Evolutionary conservation across 768 basidiomycete species (phyloP).

Genomic region (Suillus spraguei): DNA sequence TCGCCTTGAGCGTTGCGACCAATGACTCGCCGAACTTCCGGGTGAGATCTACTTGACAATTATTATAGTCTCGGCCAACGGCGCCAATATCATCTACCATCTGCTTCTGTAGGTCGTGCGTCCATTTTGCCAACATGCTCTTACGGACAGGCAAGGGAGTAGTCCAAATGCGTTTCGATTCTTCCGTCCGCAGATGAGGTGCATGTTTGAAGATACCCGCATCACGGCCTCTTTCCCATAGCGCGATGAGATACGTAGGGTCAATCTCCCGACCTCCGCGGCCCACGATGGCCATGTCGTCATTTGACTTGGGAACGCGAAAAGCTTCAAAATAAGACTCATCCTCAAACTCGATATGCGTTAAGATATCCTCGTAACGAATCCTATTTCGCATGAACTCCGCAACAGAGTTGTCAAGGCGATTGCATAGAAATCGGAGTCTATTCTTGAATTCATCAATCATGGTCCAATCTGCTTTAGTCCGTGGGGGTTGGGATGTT

Average conservation of each 20-base stretch:
- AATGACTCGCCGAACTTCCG: constrained; percentile 36
- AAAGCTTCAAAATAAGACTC: constrained; percentile 43
- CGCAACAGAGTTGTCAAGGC: constrained; percentile 32
- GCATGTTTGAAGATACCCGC: constrained; percentile 40
- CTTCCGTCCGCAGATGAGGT: constrained; percentile 18
- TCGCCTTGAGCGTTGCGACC: constrained; percentile 36
- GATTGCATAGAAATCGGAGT: background rate
- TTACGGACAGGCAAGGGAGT: constrained; percentile 31
- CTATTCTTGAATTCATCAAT: constrained; percentile 40
- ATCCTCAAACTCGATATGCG: constrained; percentile 51
- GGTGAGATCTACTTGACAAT: constrained; percentile 30
- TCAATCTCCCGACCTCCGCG: constrained; percentile 36
- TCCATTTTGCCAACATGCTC: constrained; percentile 32
- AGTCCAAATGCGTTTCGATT: constrained; percentile 35
- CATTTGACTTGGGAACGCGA: constrained; percentile 34
- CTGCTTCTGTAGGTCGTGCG: constrained; percentile 34
- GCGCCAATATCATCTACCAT: constrained; percentile 33
- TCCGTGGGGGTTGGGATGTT: constrained; percentile 19
- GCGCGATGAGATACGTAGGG: constrained; percentile 41
- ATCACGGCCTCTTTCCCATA: constrained; percentile 43
- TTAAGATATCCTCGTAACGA: constrained; percentile 34
- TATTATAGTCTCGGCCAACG: constrained; percentile 39
- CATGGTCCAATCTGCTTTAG: constrained; percentile 36
- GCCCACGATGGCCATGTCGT: constrained; percentile 47
- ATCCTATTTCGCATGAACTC: constrained; percentile 24